Percentiles rank a stretch among this genome's conserved stretches.
Evolutionary conservation across 164 flowering plant species (phyloP).

Genomic region (Saururus chinensis): DNA sequence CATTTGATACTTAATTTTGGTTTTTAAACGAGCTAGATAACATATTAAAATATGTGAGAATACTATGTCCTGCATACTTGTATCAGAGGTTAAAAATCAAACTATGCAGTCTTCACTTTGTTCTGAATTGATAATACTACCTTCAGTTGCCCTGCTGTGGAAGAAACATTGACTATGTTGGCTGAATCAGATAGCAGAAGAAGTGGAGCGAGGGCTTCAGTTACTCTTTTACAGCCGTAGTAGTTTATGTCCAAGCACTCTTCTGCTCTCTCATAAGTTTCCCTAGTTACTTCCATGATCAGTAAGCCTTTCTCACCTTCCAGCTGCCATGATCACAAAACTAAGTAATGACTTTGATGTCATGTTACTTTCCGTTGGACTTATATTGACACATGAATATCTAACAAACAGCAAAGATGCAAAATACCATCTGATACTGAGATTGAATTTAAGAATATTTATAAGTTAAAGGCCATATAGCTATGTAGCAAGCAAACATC

Average conservation of each 20-base stretch:
- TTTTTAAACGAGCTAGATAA: too few species aligned
- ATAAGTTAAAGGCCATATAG: too few species aligned
- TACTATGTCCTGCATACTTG: background rate
- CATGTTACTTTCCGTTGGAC: too few species aligned
- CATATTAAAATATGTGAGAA: too few species aligned
- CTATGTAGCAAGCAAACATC: too few species aligned
- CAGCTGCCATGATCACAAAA: slow-evolving; percentile 26
- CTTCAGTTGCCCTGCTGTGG: slow-evolving; percentile 10
- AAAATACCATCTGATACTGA: background rate
- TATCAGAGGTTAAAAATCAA: background rate
- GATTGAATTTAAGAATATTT: too few species aligned
- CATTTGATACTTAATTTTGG: too few species aligned
- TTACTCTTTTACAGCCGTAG: slow-evolving; percentile 18
- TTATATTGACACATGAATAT: background rate
- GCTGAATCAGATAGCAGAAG: slow-evolving; percentile 17
- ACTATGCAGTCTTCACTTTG: background rate
- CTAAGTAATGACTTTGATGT: background rate
- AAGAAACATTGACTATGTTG: slow-evolving; percentile 18
- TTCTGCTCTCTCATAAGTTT: slow-evolving; percentile 10
- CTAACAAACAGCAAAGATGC: background rate
- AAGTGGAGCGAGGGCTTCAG: slow-evolving; percentile 23
- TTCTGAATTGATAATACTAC: background rate
- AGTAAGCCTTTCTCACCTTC: slow-evolving; percentile 36
- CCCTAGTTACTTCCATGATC: slow-evolving; percentile 27
- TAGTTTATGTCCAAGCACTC: slow-evolving; percentile 22